Evolutionary conservation across 176 grass and related monocot genomes (phyloP).

Genomic region (Rhipidocladum racemiflorum): DNA sequence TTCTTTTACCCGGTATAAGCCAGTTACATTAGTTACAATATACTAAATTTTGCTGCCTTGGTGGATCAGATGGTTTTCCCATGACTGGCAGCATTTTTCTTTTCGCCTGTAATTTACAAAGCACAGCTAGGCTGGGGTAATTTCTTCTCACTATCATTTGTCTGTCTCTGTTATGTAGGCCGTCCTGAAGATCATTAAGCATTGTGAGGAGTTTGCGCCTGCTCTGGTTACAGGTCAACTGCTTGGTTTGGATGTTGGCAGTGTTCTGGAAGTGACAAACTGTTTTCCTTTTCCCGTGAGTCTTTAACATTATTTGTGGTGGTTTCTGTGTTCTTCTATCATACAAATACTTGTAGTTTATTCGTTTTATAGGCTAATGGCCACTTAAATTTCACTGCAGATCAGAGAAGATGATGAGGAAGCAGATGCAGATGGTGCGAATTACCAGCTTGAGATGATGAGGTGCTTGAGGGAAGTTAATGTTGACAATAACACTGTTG

Average conservation of each 20-base stretch:
- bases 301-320: slow-evolving; percentile 2
- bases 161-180: slow-evolving; percentile 45
- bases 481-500: slow-evolving; percentile 98
- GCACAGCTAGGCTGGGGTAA: background rate
- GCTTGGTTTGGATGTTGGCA: slow-evolving; percentile 67
- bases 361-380: slow-evolving; percentile 7
- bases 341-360: background rate
- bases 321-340: background rate
- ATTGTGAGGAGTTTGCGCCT: slow-evolving; percentile 92
- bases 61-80: background rate
- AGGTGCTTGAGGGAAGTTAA: slow-evolving; percentile 96
- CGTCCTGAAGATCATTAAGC: slow-evolving; percentile 93
- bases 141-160: slow-evolving; percentile 3
- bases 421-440: slow-evolving; percentile 93
- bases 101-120: background rate
- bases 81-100: background rate
- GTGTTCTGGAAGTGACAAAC: slow-evolving; percentile 95
- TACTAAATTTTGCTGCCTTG: background rate
- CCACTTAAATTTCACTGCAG: slow-evolving; percentile 30
- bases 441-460: slow-evolving; percentile 99
- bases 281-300: slow-evolving; percentile 99
- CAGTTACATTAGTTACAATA: background rate
- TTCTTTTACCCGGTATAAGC: background rate
- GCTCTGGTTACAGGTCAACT: slow-evolving; percentile 95
- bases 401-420: slow-evolving; percentile 95